Evolutionary conservation across 2,329 filamentous ascomycete genomes (phyloP).

Genomic region (Dactylellina drechsleri): DNA sequence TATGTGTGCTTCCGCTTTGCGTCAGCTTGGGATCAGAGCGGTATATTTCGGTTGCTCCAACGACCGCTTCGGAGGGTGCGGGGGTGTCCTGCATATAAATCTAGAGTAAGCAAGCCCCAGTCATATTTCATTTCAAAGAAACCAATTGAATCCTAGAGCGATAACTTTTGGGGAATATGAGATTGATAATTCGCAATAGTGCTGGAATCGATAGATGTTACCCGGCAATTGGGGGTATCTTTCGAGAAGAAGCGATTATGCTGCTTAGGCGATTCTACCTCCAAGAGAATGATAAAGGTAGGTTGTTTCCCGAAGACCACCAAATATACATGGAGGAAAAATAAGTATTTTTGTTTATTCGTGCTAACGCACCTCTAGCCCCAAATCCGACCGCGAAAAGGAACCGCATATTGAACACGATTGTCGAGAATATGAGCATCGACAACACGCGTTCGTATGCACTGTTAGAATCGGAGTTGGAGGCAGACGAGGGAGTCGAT

Average conservation of each 20-base stretch:
- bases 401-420: constrained; percentile 57
- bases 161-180: not conserved
- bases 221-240: constrained; percentile 72
- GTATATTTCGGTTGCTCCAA: constrained; percentile 97
- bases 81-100: constrained; percentile 90
- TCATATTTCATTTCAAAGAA: not conserved
- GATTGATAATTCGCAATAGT: constrained; percentile 64
- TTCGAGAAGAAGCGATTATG: constrained; percentile 89
- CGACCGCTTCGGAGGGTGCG: constrained; percentile 95
- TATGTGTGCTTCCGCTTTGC: constrained; percentile 94
- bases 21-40: constrained; percentile 85
- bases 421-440: constrained; percentile 55
- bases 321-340: not conserved
- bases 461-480: constrained; percentile 29
- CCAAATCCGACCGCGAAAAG: constrained; percentile 57
- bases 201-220: constrained; percentile 74
- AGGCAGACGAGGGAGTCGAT: not conserved
- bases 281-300: constrained; percentile 93
- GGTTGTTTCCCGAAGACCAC: not conserved
- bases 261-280: constrained; percentile 94
- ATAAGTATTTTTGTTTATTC: no score
- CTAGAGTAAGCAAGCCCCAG: constrained; percentile 66
- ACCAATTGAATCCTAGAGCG: no score
- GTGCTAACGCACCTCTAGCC: constrained; percentile 18
- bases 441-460: constrained; percentile 53